Conservation (phyloP, 176 grass and related monocot genomes). For the Hyparrhenia diplandra region DNA sequence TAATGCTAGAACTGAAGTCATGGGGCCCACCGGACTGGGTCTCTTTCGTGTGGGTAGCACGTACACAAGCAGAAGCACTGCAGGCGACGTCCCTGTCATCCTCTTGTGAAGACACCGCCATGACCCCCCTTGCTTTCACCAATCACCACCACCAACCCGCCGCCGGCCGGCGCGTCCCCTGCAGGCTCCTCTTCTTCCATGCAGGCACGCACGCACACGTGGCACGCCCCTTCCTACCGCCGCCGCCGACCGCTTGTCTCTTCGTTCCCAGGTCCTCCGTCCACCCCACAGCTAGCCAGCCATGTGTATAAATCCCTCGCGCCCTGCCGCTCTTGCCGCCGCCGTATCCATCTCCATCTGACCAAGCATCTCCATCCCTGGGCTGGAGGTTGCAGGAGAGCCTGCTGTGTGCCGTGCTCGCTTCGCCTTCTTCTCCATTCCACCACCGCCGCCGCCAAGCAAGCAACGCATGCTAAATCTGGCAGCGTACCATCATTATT, state of each 20-base stretch:
- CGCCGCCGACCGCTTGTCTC: background rate
- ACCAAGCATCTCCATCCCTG: background rate
- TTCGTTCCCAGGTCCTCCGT: background rate
- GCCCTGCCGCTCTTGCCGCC: background rate
- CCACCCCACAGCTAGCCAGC: too few relatives aligned
- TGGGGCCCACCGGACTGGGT: too few relatives aligned
- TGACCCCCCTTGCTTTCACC: background rate
- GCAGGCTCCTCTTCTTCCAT: background rate
- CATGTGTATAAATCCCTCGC: background rate
- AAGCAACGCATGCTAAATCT: background rate
- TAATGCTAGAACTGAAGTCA: too few relatives aligned
- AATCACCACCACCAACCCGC: background rate
- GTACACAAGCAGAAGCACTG: background rate
- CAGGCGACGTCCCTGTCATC: slow-evolving; percentile 32
- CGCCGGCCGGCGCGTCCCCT: background rate
- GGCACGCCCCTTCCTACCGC: background rate
- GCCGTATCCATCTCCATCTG: background rate
- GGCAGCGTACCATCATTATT: background rate
- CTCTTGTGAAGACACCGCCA: slow-evolving; percentile 36
- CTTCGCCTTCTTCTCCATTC: background rate
- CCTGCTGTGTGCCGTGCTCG: background rate
- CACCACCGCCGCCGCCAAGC: background rate
- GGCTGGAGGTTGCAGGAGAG: background rate
- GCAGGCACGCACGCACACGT: background rate
- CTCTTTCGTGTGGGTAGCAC: too few relatives aligned